These are phyloP conservation scores for Botryococcus braunii DNA, from an alignment of 163 green algal species.

Conservation along the genomic window DNA sequence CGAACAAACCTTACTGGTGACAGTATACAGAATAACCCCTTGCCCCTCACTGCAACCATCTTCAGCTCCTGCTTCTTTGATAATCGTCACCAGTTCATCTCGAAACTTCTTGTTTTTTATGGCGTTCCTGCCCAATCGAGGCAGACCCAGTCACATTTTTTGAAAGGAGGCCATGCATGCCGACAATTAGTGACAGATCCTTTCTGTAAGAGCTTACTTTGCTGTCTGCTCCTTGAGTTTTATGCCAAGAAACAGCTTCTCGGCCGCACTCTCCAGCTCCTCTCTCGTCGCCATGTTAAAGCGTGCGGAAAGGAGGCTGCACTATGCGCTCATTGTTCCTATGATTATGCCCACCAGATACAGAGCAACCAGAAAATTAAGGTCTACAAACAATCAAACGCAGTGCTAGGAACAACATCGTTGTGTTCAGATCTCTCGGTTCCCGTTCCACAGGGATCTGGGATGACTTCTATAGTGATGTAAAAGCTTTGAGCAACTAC, in stretches of 20 bases:
- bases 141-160: background rate
- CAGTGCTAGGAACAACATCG: too few relatives aligned
- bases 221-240: constrained; percentile 56
- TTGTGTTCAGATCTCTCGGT: too few relatives aligned
- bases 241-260: constrained; percentile 51
- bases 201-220: constrained; percentile 37
- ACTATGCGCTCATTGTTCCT: too few relatives aligned
- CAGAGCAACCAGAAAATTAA: too few relatives aligned
- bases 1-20: constrained; percentile 60
- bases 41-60: constrained; percentile 63
- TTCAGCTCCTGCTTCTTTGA: constrained; percentile 59
- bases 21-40: constrained; percentile 72
- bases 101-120: constrained; percentile 77
- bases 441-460: too few relatives aligned
- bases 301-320: too few relatives aligned
- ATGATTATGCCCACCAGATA: too few relatives aligned
- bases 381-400: too few relatives aligned
- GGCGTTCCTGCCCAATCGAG: constrained; percentile 43
- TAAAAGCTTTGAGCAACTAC: too few relatives aligned
- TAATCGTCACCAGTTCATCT: constrained; percentile 57
- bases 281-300: background rate
- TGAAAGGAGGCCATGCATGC: background rate
- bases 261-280: constrained; percentile 14
- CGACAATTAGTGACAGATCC: background rate
- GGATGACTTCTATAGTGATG: too few relatives aligned